Base-by-base conservation (phyloP, 2,329 filamentous ascomycete species). In the Calonectria pseudoturangicola region DNA sequence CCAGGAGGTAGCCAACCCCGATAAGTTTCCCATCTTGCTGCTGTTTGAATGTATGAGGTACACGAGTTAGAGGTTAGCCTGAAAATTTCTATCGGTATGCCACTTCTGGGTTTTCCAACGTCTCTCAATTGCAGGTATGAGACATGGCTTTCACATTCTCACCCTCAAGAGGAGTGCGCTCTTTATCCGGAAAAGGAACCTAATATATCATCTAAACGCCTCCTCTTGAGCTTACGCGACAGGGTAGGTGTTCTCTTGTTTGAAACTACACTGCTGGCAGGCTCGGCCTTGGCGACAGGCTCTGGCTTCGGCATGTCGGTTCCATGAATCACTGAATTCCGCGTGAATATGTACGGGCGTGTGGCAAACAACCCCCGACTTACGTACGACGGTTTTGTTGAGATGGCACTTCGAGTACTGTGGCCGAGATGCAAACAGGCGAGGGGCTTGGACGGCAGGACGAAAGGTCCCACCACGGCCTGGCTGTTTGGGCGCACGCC, bases 391-490 rank as follows among this genome's bases (percentile, higher is more conserved):
- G 84, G 84, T 25, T 77, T 81, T 10, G 76, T 78, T 4, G 78
- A 71, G n/a, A 85, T 84, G 15, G 83, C 82, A 16, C 81, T 79
- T 13, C 76, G 80, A 25, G 81, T 78, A 60, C 77, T 83, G 68
- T 86, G 84, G 5, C 85, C 85, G 10, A 86, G 70, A 45, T 82
- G 84, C 36, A 86, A 70, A 48, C 80, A 83, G 0, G 82, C 85
- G 68, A 86, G 76, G 4, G 84, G 84, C 60, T 82, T 82, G 6
- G 83, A 84, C 13, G 85, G 85, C 10, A 86, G 76, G 27, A 86
- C 79, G 64, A 86, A 83, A 3, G 83, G 80, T 0, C 82, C 84
- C 2, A 77, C 81, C 5, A 83, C 80, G 5, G 83, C 79, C 60
- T 84, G 84, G 3, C 71, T 71, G 21, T 78, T 68, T 3, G 76